phyloP scores from a whole-genome alignment of 257 asterid genomes.

The Thymus mandschuricus region DNA sequence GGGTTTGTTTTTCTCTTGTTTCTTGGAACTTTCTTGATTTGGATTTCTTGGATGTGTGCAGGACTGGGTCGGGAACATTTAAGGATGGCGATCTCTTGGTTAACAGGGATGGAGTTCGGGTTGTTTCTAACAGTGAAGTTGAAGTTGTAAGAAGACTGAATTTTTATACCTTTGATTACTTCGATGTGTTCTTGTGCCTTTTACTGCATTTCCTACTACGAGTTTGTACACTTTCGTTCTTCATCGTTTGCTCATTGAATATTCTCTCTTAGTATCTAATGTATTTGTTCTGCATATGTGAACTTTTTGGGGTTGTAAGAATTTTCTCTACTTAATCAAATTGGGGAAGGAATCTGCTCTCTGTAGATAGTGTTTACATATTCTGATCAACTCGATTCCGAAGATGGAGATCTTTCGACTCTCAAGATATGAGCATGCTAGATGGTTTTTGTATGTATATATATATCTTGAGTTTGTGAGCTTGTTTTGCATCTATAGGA shows the following conservation, averaged over 20 bases:
- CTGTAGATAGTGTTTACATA: neutral
- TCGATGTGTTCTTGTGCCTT: slow-evolving; percentile 13
- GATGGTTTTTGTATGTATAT: neutral
- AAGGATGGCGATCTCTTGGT: slow-evolving; percentile 97
- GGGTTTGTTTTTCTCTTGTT: neutral
- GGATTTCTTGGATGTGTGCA: slow-evolving; percentile 33
- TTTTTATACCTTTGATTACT: neutral
- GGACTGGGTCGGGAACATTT: slow-evolving; percentile 95
- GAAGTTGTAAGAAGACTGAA: slow-evolving; percentile 56
- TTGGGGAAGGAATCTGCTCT: slow-evolving; percentile 19
- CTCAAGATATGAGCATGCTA: slow-evolving; percentile 17
- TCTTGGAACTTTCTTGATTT: slow-evolving; percentile 22
- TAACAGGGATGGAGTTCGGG: slow-evolving; percentile 87
- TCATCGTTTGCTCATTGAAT: neutral
- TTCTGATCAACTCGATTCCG: slow-evolving; percentile 1
- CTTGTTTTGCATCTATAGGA: neutral
- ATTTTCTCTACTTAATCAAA: slow-evolving; percentile 13
- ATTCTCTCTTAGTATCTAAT: slow-evolving; percentile 3
- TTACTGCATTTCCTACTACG: slow-evolving; percentile 19
- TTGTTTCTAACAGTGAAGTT: slow-evolving; percentile 70
- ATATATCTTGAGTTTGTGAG: neutral
- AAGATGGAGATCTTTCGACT: neutral
- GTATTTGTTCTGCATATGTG: slow-evolving; percentile 2
- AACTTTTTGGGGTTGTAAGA: neutral
- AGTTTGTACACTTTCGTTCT: slow-evolving; percentile 9